Evolutionary conservation across 1,139 yeast genomes (phyloP), one percentile per base, ranked within the genome.

Genomic region (Pichia sp.): DNA sequence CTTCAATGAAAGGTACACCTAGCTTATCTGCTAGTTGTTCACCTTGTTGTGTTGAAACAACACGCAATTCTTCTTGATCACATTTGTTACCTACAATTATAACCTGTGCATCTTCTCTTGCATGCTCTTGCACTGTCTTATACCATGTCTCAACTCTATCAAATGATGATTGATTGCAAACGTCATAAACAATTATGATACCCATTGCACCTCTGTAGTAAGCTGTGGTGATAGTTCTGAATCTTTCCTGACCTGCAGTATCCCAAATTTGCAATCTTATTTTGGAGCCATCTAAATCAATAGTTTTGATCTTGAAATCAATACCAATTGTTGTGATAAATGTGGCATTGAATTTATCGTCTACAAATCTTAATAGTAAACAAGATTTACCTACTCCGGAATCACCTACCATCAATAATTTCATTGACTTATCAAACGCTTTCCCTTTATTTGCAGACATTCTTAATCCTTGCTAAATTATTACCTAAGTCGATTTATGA

Each of bases 141-240:
- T 76, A 84, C 98, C 98, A 91, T 54, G 85, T 84, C 60, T 86
- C 86, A 34, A 74, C 77, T 54, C 75, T 79, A 56, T 83, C 88
- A 67, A 91, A 93, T 33, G 96, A 84, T 65, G 93, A 79, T 56
- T 88, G 88, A 64, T 93, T 97, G 31, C 95, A 84, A 42, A 91
- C 97, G 63, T 91, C 99, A 65, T 91, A 91, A 38, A 91, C 95
- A 53, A 91, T 76, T 45, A 91, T 79, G 61, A 93, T 91, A 49
- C 98, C 99, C 93, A 88, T 86, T 45, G 99, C 98, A 43, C 97
- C 96, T 64, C 99, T 79, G 68, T 93, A 91, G 66, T 93, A 91
- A 9, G 98, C 96, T 18, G 97, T 88, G 38, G 98, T 91, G 64
- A 91, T 91, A 41, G 98, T 91, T 70, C 96, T 79, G 72, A 91